These are phyloP conservation scores for Epichloe sibirici DNA, from an alignment of 2,329 filamentous ascomycete species.

Conservation along the genomic window DNA sequence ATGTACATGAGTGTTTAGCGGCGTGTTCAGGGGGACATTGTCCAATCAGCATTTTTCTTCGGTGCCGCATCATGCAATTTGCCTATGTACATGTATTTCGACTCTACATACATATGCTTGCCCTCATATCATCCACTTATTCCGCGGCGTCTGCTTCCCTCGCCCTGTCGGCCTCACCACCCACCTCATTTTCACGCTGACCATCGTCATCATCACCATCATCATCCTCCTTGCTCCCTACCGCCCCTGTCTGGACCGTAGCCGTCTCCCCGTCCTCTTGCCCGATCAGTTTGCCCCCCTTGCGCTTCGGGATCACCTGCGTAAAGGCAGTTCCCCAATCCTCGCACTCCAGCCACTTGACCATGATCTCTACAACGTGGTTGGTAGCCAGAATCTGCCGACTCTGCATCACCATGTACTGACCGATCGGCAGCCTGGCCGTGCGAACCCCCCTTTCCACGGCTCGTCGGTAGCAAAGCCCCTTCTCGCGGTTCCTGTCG, in stretches of 20 bases:
- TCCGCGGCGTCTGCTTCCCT: neutral
- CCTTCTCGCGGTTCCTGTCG: constrained; percentile 93
- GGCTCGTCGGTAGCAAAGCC: constrained; percentile 78
- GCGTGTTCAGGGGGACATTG: too few relatives aligned
- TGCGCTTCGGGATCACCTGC: constrained; percentile 78
- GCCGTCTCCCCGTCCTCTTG: constrained; percentile 12
- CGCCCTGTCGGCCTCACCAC: constrained; percentile 1
- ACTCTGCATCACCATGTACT: constrained; percentile 84
- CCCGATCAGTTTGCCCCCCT: constrained; percentile 59
- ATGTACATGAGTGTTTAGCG: too few relatives aligned
- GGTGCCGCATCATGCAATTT: neutral
- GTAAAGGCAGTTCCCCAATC: constrained; percentile 90
- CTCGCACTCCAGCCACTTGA: constrained; percentile 78
- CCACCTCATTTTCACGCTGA: neutral
- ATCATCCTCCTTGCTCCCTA: constrained; percentile 17
- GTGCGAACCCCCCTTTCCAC: constrained; percentile 64
- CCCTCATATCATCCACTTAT: neutral
- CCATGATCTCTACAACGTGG: constrained; percentile 94
- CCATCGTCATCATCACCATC: constrained; percentile 8
- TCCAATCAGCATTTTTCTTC: too few relatives aligned
- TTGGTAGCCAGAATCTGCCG: constrained; percentile 84
- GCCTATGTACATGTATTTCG: neutral
- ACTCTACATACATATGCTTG: neutral
- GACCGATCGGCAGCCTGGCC: constrained; percentile 85
- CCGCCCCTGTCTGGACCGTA: constrained; percentile 13